These are phyloP conservation scores for Tylopilus rubrobrunneus DNA, from an alignment of 768 basidiomycete genomes.

Conservation along the genomic window DNA sequence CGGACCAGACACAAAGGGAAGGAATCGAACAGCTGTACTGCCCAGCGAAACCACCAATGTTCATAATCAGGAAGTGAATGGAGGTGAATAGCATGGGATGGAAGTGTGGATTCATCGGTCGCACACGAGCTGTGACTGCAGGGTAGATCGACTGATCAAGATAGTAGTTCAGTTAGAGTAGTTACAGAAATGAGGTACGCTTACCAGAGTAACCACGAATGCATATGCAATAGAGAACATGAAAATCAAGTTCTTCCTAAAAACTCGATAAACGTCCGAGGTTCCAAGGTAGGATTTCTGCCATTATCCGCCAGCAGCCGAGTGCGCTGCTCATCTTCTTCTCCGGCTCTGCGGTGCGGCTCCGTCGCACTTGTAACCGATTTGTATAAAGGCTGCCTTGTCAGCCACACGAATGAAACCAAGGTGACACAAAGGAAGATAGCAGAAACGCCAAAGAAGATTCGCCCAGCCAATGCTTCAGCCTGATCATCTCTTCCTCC, in stretches of 20 bases:
- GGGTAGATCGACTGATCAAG: not conserved
- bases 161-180: not conserved
- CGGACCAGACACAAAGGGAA: conserved; percentile 53
- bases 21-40: conserved; percentile 72
- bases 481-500: not conserved
- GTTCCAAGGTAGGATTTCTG: not conserved
- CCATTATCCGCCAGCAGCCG: not conserved
- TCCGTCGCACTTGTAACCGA: not conserved
- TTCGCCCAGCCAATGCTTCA: not conserved
- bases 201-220: not conserved
- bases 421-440: not conserved
- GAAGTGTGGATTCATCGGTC: not conserved
- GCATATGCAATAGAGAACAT: not conserved
- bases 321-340: not conserved
- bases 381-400: not conserved
- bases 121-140: not conserved
- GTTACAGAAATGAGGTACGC: not conserved
- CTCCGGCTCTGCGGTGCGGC: not conserved
- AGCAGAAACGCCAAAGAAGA: not conserved
- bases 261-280: conserved; percentile 1
- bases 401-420: not conserved
- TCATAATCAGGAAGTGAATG: conserved; percentile 72
- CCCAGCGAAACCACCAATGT: conserved; percentile 64
- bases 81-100: conserved; percentile 27
- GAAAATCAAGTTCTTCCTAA: not conserved